phyloP scores from a whole-genome alignment of 768 basidiomycete genomes.

The Hortiboletus campestris region DNA sequence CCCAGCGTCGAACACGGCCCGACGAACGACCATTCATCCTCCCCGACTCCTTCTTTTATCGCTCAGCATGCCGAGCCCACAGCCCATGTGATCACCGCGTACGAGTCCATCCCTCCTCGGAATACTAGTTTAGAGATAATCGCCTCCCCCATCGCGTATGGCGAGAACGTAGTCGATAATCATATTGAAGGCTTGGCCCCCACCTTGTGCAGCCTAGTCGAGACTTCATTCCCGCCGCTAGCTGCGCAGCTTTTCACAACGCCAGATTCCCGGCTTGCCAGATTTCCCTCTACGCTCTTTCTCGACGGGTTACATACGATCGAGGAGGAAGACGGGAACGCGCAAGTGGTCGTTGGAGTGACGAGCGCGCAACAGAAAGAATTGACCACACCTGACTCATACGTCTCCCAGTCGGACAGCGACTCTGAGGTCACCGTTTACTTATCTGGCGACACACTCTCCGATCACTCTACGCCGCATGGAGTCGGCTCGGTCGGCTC shows the following conservation, averaged over 20 bases:
- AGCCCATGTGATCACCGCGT: not conserved
- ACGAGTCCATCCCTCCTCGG: not conserved
- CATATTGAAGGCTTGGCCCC: not conserved
- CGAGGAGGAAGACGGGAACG: slow-evolving; percentile 3
- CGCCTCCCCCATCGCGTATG: not conserved
- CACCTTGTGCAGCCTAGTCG: not conserved
- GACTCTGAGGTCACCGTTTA: slow-evolving; percentile 1
- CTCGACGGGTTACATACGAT: not conserved
- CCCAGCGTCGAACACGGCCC: not conserved
- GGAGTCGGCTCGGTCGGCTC: not conserved
- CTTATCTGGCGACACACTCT: slow-evolving; percentile 8
- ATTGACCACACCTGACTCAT: not conserved
- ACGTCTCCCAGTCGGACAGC: not conserved
- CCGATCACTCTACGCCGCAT: not conserved
- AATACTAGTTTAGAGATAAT: not conserved
- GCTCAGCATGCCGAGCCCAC: not conserved
- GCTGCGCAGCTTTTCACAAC: not conserved
- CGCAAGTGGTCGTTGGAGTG: not conserved
- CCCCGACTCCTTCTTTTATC: not conserved
- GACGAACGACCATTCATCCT: not conserved
- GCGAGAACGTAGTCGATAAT: not conserved
- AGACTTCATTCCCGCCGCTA: not conserved
- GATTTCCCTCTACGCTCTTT: not conserved
- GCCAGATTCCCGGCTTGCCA: not conserved
- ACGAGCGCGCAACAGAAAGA: not conserved